Base-by-base conservation (phyloP, 2,329 filamentous ascomycete genomes). In the Harringtonia lauricola region DNA sequence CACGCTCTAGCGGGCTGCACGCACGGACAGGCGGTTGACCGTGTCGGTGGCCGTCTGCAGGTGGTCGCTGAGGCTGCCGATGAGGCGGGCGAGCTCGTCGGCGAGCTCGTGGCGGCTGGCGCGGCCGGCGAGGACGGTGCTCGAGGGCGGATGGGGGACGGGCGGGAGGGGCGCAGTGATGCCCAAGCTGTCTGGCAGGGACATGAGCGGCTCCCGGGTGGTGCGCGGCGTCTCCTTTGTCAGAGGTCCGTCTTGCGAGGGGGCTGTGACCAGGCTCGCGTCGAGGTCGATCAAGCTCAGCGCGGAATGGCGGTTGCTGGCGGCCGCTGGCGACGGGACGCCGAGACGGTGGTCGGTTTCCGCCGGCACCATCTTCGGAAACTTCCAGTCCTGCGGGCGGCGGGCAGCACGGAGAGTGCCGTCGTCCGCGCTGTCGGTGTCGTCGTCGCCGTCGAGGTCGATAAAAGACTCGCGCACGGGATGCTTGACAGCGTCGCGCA, bases 401-500 rank as follows among this genome's bases (percentile, higher is more conserved):
- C 59, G n/a, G n/a, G n/a, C n/a, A n/a, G 52, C 35, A 51, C 52
- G 30, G 70, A 70, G 9, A 36, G 28, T 77, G 26, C 73, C 57
- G 8, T 75, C 70, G 8, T 72, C 65, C 42, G 68, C 65, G 44
- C 63, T 65, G 42, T 67, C 69, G 44, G 67, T 67, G 4, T 67
- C 63, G 2, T 70, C 63, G 40, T 66, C 66, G 24, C 6, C 71
- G 49, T 80, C 78, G 6, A 81, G 66, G 51, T 82, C 77, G 46
- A 82, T 82, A 18, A 81, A 65, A 0, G 76, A 79, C 54, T 81
- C 76, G 42, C 73, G 64, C 17, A 79, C 68, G 3, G 71, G 56
- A 50, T 66, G 53, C 58, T 65, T 68, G 53, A 56, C 64, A 50
- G 77, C 69, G 51, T 76, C 68, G 22, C 76, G 65, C 2, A 81